Evolutionary conservation across 2,329 filamentous ascomycete genomes (phyloP).

Genomic region (Pseudofabraea citricarpa): DNA sequence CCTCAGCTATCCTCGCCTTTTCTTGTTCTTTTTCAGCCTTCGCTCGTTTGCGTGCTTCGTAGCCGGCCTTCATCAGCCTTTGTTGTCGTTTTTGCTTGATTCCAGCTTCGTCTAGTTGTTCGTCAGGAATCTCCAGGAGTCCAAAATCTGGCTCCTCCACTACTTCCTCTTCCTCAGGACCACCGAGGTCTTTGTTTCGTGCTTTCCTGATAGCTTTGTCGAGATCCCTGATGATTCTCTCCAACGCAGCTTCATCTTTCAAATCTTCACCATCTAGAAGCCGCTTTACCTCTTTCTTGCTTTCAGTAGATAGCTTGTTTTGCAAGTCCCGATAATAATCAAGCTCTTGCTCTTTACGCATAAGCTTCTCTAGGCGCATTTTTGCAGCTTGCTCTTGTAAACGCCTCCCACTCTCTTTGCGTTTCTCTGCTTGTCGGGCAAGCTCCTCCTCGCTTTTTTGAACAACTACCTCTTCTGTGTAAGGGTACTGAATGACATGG

Average conservation of each 20-base stretch:
- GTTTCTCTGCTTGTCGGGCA: constrained; percentile 82
- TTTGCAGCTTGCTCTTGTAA: constrained; percentile 95
- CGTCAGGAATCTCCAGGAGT: constrained; percentile 82
- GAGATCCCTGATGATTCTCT: constrained; percentile 80
- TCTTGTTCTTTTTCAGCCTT: constrained; percentile 95
- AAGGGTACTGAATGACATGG: constrained; percentile 87
- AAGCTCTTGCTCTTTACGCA: constrained; percentile 91
- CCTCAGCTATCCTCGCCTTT: constrained; percentile 76
- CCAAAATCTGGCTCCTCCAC: constrained; percentile 80
- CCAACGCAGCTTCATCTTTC: constrained; percentile 83
- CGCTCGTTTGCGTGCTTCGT: constrained; percentile 87
- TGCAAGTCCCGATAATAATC: constrained; percentile 91
- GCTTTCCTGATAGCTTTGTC: constrained; percentile 87
- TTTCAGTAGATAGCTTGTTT: constrained; percentile 63
- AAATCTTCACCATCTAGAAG: constrained; percentile 87
- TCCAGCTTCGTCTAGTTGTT: constrained; percentile 85
- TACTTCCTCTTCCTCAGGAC: constrained; percentile 72
- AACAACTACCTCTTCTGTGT: constrained; percentile 80
- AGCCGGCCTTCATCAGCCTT: constrained; percentile 86
- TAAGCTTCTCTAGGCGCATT: constrained; percentile 91
- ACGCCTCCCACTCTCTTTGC: constrained; percentile 87
- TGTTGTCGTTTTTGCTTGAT: constrained; percentile 93
- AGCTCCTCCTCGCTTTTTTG: constrained; percentile 96
- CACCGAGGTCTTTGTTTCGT: constrained; percentile 87
- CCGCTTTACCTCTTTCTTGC: constrained; percentile 86